These are phyloP conservation scores for Salinomyces thailandicus DNA, from an alignment of 2,329 filamentous ascomycete genomes.

Conservation along the genomic window DNA sequence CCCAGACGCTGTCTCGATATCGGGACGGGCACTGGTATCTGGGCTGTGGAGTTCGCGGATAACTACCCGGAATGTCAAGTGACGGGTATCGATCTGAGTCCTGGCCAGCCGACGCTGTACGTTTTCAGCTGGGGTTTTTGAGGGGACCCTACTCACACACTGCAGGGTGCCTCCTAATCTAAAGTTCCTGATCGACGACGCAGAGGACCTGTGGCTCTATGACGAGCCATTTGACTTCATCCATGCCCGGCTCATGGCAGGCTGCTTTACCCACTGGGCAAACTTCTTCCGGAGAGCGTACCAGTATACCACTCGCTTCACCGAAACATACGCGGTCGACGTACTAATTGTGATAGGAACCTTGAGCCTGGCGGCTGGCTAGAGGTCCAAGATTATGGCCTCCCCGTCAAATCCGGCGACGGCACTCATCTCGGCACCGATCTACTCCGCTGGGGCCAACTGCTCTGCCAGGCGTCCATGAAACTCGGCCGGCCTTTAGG, in stretches of 20 bases:
- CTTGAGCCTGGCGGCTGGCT: slow-evolving; percentile 43
- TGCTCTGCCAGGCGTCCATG: slow-evolving; percentile 28
- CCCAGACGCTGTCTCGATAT: slow-evolving; percentile 39
- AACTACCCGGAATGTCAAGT: slow-evolving; percentile 33
- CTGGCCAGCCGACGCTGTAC: slow-evolving; percentile 38
- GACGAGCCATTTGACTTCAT: slow-evolving; percentile 46
- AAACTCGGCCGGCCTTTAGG: slow-evolving; percentile 34
- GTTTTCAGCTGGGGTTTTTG: not conserved
- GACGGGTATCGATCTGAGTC: slow-evolving; percentile 39
- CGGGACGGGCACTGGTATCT: slow-evolving; percentile 45
- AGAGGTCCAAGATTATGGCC: slow-evolving; percentile 40
- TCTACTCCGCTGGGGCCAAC: slow-evolving; percentile 25
- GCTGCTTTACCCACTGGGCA: slow-evolving; percentile 45
- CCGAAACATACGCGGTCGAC: slow-evolving; percentile 4
- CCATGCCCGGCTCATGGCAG: slow-evolving; percentile 42
- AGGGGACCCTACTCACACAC: slow-evolving; percentile 3
- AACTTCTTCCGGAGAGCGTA: slow-evolving; percentile 41
- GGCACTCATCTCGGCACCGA: slow-evolving; percentile 26
- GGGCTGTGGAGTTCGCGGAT: slow-evolving; percentile 46
- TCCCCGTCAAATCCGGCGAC: slow-evolving; percentile 31
- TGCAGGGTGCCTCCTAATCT: slow-evolving; percentile 48
- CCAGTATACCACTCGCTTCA: slow-evolving; percentile 18
- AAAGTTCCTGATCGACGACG: slow-evolving; percentile 53
- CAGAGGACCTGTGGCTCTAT: slow-evolving; percentile 49
- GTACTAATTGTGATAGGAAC: slow-evolving; percentile 22